These are phyloP conservation scores for Citrus sp. DNA, from an alignment of 345 rosid genomes.

Conservation along the genomic window DNA sequence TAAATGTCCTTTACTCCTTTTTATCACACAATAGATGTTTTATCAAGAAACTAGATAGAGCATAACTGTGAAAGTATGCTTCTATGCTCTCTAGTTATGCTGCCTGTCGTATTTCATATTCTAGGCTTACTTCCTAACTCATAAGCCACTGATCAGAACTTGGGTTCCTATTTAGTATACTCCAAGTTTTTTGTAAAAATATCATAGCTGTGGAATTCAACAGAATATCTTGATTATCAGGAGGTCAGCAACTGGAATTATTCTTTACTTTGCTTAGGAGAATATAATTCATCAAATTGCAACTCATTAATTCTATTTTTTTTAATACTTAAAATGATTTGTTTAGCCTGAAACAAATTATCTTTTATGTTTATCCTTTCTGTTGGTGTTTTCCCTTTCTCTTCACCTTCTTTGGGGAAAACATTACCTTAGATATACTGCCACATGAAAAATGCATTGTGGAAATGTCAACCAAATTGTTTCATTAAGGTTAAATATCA, in stretches of 20 bases:
- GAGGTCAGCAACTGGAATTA: neutral
- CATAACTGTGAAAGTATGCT: conserved; percentile 9
- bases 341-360: neutral
- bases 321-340: neutral
- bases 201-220: neutral
- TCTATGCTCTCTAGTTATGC: neutral
- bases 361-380: neutral
- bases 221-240: neutral
- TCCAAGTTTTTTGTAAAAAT: neutral
- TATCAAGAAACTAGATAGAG: conserved; percentile 10
- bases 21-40: neutral
- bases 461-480: neutral
- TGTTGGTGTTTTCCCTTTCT: neutral
- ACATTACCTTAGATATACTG: neutral
- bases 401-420: neutral
- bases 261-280: neutral
- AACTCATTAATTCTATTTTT: neutral
- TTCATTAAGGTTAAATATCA: neutral
- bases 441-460: neutral
- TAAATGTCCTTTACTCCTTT: conserved; percentile 10
- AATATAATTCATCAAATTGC: neutral
- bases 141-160: conserved; percentile 2
- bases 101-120: neutral
- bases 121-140: neutral
- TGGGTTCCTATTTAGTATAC: neutral